Evolutionary conservation across 306 rosid genomes (phyloP), one percentile per base, ranked within the genome.

Genomic region (Quercus bicolor): DNA sequence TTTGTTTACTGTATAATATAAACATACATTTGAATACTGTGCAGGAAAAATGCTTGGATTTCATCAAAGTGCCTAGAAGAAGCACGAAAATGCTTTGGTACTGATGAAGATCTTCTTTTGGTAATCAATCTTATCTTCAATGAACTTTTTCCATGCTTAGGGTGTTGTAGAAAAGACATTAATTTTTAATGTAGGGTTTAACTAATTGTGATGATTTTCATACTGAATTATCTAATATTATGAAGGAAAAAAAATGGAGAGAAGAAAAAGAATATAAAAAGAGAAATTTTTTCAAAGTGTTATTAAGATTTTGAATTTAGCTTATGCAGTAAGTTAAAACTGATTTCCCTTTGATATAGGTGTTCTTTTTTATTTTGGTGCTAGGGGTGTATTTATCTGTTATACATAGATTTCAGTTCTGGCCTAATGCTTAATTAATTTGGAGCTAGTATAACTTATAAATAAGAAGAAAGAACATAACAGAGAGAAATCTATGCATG

Each of bases 61-160:
- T 87, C 98, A 33, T 91, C 93, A 24, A 79, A 87, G 61, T 90
- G 92, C 77, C 88, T 95, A 60, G 92, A 93, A 86, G 97, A 90
- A 87, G 94, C 97, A 70, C 97, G 98, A 60, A 93, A 90, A 84
- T 84, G 93, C 90, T 95, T 90, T 70, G 99, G 99, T 65, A 95
- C 99, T 20, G 98, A 95, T 79, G 99, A 95, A 83, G 99, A 95
- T 85, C 88, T 95, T 87, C 91, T 95, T 72, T 83, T 95, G 94
- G 97, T 95, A 92, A 85, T 81, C 66, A 33, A 40, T 26, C 1
- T 40, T 57, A 74, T 59, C 73, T 20, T 62, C 56, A 59, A 70
- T 86, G 54, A 56, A 66, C 69, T 65, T 53, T 79, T 65, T 48
- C 37, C 75, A 26, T 43, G 26, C 61, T 57, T 71, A 18, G 34